Evolutionary conservation across 805 yeast genomes (phyloP).

Genomic region (Ogataea nakhonphanomensis): DNA sequence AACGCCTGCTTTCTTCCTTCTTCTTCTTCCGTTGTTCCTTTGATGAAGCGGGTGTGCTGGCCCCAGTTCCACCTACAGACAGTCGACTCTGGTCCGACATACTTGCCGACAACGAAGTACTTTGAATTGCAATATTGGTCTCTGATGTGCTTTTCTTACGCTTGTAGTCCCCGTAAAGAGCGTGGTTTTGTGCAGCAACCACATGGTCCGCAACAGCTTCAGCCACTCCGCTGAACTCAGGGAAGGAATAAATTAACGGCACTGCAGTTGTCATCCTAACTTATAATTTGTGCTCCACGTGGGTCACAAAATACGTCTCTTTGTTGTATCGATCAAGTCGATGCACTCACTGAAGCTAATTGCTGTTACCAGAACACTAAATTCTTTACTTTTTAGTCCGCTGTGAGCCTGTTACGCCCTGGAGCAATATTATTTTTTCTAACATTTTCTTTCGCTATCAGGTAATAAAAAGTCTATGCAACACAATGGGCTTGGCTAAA

Average conservation of each 20-base stretch:
- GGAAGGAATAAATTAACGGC: slow-evolving; percentile 90
- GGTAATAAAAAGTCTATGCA: neutral
- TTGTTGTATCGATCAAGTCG: too few relatives aligned
- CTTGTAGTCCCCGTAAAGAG: slow-evolving; percentile 40
- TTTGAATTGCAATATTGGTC: slow-evolving; percentile 1
- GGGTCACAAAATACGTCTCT: too few relatives aligned
- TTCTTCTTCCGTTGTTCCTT: slow-evolving; percentile 40
- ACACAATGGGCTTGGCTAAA: slow-evolving; percentile 1
- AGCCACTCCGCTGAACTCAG: slow-evolving; percentile 85
- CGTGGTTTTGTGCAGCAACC: slow-evolving; percentile 78
- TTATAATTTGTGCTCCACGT: neutral
- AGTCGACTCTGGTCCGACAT: slow-evolving; percentile 11
- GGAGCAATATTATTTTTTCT: slow-evolving; percentile 10
- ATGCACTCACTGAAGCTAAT: too few relatives aligned
- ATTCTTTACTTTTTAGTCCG: neutral
- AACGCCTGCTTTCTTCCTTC: slow-evolving; percentile 62
- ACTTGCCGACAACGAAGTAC: slow-evolving; percentile 1
- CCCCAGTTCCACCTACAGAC: slow-evolving; percentile 13
- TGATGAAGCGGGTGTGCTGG: slow-evolving; percentile 13
- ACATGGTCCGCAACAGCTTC: slow-evolving; percentile 97
- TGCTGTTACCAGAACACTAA: neutral
- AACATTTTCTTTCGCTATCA: slow-evolving; percentile 7
- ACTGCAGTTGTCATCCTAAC: slow-evolving; percentile 83
- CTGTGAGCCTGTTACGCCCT: slow-evolving; percentile 3
- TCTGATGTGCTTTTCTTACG: slow-evolving; percentile 17